Conservation (phyloP, 805 yeast genomes). For the Wickerhamiella australiensis region DNA sequence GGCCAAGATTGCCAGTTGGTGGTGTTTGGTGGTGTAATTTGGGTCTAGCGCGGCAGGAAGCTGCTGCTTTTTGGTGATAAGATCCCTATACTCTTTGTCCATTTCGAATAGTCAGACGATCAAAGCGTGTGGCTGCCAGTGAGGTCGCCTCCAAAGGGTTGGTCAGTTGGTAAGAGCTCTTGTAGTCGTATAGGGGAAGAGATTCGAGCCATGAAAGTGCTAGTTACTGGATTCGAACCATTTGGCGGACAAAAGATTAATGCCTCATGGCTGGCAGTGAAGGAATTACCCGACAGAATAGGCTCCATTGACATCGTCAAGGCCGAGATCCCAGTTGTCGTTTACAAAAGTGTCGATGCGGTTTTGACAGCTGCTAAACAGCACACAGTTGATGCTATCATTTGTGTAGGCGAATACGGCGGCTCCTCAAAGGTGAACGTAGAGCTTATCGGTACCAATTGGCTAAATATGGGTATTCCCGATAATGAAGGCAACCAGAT, state of each 20-base stretch:
- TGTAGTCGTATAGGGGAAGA: neutral
- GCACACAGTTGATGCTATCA: slow-evolving; percentile 15
- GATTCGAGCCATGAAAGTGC: slow-evolving; percentile 14
- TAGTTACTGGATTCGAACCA: slow-evolving; percentile 19
- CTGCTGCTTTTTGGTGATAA: neutral
- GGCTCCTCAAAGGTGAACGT: slow-evolving; percentile 13
- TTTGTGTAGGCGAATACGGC: slow-evolving; percentile 19
- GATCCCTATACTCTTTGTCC: neutral
- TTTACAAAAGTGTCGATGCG: slow-evolving; percentile 12
- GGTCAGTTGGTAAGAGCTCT: neutral
- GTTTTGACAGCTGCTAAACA: slow-evolving; percentile 10
- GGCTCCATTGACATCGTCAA: slow-evolving; percentile 6
- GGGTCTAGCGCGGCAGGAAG: slow-evolving; percentile 3
- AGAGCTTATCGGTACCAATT: slow-evolving; percentile 19
- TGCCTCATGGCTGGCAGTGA: slow-evolving; percentile 18
- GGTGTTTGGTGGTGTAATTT: neutral
- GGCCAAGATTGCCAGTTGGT: neutral
- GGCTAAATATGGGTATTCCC: slow-evolving; percentile 14
- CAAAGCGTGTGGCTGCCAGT: neutral
- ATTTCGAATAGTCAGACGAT: neutral
- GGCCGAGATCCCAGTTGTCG: slow-evolving; percentile 15
- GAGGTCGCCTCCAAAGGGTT: neutral
- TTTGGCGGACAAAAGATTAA: slow-evolving; percentile 17
- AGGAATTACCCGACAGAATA: slow-evolving; percentile 12
- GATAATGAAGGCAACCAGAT: slow-evolving; percentile 16